These are phyloP conservation scores for Kluyveromyces wickerhamii DNA, from an alignment of 805 yeast genomes.

Conservation along the genomic window DNA sequence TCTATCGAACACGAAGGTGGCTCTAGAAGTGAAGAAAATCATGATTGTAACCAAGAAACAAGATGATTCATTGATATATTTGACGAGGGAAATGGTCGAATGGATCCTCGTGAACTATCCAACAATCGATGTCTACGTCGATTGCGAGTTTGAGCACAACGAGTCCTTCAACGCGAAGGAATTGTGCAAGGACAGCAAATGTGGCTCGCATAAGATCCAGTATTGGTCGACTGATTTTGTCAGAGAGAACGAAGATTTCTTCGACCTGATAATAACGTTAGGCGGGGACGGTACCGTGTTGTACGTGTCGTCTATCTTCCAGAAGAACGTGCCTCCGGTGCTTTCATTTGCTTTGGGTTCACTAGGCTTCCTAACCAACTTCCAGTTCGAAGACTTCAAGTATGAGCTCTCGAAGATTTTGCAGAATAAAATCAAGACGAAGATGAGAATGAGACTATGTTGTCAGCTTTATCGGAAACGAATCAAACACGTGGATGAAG, in stretches of 20 bases:
- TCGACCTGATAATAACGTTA: constrained; percentile 76
- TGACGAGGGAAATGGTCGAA: constrained; percentile 72
- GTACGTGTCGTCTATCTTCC: constrained; percentile 80
- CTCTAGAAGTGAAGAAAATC: constrained; percentile 58
- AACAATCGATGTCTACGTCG: constrained; percentile 57
- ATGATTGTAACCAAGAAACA: constrained; percentile 87
- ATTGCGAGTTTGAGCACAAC: constrained; percentile 53
- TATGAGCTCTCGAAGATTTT: constrained; percentile 49
- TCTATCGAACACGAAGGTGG: constrained; percentile 61
- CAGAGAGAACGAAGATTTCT: constrained; percentile 32
- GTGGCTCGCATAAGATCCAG: constrained; percentile 38
- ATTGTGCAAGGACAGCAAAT: constrained; percentile 36
- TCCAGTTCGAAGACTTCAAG: constrained; percentile 66
- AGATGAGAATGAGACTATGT: constrained; percentile 79
- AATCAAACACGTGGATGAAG: constrained; percentile 28
- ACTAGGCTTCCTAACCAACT: constrained; percentile 85
- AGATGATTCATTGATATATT: constrained; percentile 65
- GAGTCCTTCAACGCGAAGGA: constrained; percentile 55
- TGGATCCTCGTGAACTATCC: constrained; percentile 50
- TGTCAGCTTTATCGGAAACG: constrained; percentile 56
- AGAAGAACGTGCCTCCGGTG: constrained; percentile 83
- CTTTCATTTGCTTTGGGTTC: constrained; percentile 85
- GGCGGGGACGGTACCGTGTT: constrained; percentile 98
- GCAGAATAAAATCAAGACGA: constrained; percentile 64
- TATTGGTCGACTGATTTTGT: constrained; percentile 67